phyloP scores from a whole-genome alignment of 23 red algal species.

The Gracilaria gracilis region DNA sequence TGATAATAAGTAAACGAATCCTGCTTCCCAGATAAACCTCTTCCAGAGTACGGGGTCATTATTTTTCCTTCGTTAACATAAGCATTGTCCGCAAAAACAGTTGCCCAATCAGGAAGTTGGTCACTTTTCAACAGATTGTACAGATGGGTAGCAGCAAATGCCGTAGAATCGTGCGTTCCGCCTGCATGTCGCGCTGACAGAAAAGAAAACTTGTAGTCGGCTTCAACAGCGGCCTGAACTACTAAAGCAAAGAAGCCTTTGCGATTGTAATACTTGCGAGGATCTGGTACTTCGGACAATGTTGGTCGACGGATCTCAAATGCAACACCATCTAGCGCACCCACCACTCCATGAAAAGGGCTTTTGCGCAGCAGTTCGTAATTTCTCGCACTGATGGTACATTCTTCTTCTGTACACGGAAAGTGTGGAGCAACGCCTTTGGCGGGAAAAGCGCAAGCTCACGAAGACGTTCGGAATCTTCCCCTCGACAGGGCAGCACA shows the following conservation, averaged over 20 bases:
- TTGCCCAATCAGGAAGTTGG: not conserved
- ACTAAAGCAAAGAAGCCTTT: not conserved
- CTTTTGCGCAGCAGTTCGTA: not conserved
- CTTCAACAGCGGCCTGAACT: not conserved
- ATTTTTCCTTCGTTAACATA: not conserved
- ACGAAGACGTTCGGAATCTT: too few species aligned
- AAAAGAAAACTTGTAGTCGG: slow-evolving; percentile 39
- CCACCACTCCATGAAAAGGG: not conserved
- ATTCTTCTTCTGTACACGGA: not conserved
- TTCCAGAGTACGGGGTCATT: slow-evolving; percentile 3
- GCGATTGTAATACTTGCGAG: not conserved
- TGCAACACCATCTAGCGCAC: not conserved
- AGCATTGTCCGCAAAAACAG: not conserved
- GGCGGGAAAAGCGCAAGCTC: too few species aligned
- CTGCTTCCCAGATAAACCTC: not conserved
- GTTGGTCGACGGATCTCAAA: not conserved
- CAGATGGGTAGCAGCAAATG: not conserved
- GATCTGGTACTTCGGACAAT: not conserved
- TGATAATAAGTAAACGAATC: slow-evolving; percentile 34
- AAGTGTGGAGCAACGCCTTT: too few species aligned
- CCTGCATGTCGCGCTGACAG: slow-evolving; percentile 8
- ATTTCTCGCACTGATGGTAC: not conserved
- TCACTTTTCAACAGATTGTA: slow-evolving; percentile 17
- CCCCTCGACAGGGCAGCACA: too few species aligned
- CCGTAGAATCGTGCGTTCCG: slow-evolving; percentile 17